These are phyloP conservation scores for Starmerella bombicola DNA, from an alignment of 805 yeast genomes.

Conservation along the genomic window DNA sequence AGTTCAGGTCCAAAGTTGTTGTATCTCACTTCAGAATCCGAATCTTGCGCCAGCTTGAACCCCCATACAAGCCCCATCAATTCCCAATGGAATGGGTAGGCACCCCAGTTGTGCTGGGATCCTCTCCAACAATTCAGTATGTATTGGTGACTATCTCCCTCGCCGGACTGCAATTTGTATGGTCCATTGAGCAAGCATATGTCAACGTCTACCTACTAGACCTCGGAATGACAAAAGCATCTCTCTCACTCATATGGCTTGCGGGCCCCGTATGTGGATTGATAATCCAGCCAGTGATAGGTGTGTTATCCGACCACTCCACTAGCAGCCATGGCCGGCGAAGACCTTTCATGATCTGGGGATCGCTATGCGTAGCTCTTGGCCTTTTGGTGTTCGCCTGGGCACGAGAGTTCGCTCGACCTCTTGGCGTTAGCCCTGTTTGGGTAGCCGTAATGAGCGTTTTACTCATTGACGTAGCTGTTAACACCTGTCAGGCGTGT, in stretches of 20 bases:
- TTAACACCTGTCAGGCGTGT: slow-evolving; percentile 48
- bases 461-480: slow-evolving; percentile 44
- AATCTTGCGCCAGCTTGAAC: too few species aligned
- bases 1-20: too few species aligned
- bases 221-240: slow-evolving; percentile 46
- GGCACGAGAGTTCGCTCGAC: slow-evolving; percentile 33
- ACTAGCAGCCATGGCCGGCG: slow-evolving; percentile 36
- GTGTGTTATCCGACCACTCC: slow-evolving; percentile 40
- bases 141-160: slow-evolving; percentile 28
- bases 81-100: slow-evolving; percentile 26
- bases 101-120: slow-evolving; percentile 17
- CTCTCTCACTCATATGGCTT: slow-evolving; percentile 49
- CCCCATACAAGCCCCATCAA: too few species aligned
- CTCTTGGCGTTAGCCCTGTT: slow-evolving; percentile 30
- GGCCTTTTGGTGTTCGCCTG: slow-evolving; percentile 34
- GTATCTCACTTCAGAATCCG: too few species aligned
- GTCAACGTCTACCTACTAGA: slow-evolving; percentile 52
- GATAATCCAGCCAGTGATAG: slow-evolving; percentile 52
- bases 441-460: slow-evolving; percentile 32
- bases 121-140: slow-evolving; percentile 13
- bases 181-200: slow-evolving; percentile 55
- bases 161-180: slow-evolving; percentile 50
- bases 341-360: slow-evolving; percentile 46
- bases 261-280: slow-evolving; percentile 57
- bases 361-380: slow-evolving; percentile 37